These are phyloP conservation scores for Diddensiella santjacobensis DNA, from an alignment of 805 yeast species.

Conservation along the genomic window DNA sequence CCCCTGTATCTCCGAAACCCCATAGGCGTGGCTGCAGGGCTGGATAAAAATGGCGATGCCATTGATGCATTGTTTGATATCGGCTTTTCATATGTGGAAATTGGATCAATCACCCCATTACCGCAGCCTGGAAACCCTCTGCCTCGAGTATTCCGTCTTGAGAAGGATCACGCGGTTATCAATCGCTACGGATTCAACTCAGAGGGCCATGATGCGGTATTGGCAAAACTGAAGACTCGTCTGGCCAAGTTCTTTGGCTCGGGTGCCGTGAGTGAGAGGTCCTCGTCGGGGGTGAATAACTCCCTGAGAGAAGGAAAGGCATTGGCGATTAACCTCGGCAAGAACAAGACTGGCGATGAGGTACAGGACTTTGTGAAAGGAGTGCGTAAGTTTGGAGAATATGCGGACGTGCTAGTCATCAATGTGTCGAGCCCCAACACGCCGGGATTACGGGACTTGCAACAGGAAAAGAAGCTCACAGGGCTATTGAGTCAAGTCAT, in stretches of 20 bases:
- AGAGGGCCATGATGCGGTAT: slow-evolving; percentile 74
- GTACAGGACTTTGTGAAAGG: slow-evolving; percentile 82
- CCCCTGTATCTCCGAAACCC: slow-evolving; percentile 58
- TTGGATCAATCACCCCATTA: slow-evolving; percentile 88
- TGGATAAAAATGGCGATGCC: slow-evolving; percentile 91
- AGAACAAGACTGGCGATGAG: slow-evolving; percentile 90
- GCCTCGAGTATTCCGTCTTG: slow-evolving; percentile 86
- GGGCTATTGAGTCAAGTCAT: slow-evolving; percentile 65
- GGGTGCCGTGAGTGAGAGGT: neutral
- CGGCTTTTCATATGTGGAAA: slow-evolving; percentile 88
- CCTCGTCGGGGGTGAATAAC: slow-evolving; percentile 23
- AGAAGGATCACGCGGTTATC: slow-evolving; percentile 83
- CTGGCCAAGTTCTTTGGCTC: slow-evolving; percentile 38
- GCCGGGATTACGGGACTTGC: slow-evolving; percentile 88
- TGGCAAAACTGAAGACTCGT: slow-evolving; percentile 63
- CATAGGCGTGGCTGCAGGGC: slow-evolving; percentile 91
- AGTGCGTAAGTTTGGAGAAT: slow-evolving; percentile 72
- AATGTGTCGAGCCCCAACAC: slow-evolving; percentile 96
- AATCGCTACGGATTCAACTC: slow-evolving; percentile 96
- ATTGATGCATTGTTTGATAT: slow-evolving; percentile 70
- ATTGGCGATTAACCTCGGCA: slow-evolving; percentile 83
- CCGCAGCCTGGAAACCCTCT: slow-evolving; percentile 95
- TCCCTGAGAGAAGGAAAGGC: slow-evolving; percentile 63
- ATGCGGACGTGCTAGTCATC: slow-evolving; percentile 84
- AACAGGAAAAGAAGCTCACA: slow-evolving; percentile 69